Evolutionary conservation across 306 rosid genomes (phyloP).

Genomic region (Cucurbita pepo): DNA sequence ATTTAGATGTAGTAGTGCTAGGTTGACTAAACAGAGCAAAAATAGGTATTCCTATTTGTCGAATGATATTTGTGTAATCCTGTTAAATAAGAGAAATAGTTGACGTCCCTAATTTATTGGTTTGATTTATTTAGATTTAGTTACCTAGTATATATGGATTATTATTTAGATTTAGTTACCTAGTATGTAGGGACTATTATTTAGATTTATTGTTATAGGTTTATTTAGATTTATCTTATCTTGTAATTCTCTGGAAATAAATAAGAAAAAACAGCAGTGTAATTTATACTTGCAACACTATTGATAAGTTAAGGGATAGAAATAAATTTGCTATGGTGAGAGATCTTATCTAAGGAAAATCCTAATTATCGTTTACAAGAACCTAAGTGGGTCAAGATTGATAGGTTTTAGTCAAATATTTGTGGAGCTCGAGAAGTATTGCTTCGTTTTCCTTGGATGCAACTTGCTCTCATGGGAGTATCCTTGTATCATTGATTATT

Average conservation of each 20-base stretch:
- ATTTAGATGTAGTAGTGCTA: neutral
- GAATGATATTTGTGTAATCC: too few relatives aligned
- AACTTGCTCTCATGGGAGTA: neutral
- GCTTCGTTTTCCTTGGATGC: neutral
- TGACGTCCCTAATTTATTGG: too few relatives aligned
- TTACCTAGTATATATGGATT: too few relatives aligned
- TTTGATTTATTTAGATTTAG: too few relatives aligned
- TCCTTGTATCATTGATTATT: neutral
- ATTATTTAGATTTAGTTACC: too few relatives aligned
- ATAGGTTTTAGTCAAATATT: neutral
- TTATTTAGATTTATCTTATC: too few relatives aligned
- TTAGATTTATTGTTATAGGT: too few relatives aligned
- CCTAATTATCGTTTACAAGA: neutral
- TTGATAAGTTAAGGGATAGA: neutral
- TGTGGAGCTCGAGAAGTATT: neutral
- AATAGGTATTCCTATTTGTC: neutral
- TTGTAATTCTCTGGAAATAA: too few relatives aligned
- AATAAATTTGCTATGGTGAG: neutral
- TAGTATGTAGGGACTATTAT: too few relatives aligned
- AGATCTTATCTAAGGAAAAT: neutral
- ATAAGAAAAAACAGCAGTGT: too few relatives aligned
- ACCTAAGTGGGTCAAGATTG: neutral
- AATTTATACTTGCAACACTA: too few relatives aligned
- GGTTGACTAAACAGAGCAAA: neutral
- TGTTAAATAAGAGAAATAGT: too few relatives aligned